A percentile compares a stretch with the other conserved stretches of the same genome.
Conservation (phyloP, 768 basidiomycete genomes). For the Coprinellus micaceus region DNA sequence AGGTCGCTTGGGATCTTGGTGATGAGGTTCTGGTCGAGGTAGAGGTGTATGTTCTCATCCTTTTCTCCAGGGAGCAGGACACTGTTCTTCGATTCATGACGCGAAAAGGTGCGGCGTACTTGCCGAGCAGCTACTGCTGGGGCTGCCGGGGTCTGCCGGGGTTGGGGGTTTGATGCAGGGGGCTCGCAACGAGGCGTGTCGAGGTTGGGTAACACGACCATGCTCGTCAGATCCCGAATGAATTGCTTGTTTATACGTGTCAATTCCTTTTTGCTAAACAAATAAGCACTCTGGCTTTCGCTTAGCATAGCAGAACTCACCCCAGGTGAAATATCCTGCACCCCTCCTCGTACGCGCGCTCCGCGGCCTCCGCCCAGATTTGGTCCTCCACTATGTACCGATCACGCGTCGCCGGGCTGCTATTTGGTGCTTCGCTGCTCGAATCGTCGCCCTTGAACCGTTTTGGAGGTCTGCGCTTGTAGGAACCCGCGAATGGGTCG, state of each 20-base stretch:
- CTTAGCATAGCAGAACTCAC: conserved; percentile 40
- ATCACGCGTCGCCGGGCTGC: conserved; percentile 1
- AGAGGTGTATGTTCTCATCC: conserved; percentile 52
- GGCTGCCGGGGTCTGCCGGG: conserved; percentile 20
- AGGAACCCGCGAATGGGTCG: conserved; percentile 60
- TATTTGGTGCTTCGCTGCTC: conserved; percentile 3
- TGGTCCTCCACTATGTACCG: conserved; percentile 20
- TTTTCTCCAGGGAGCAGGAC: conserved; percentile 34
- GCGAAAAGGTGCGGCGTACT: conserved; percentile 11
- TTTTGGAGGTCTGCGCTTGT: conserved; percentile 33
- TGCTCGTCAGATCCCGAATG: conserved; percentile 42
- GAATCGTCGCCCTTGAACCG: conserved; percentile 18
- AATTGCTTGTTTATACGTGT: conserved; percentile 49
- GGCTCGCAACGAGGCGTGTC: conserved; percentile 16
- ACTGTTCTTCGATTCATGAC: conserved; percentile 28
- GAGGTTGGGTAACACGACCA: conserved; percentile 39
- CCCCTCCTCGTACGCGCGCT: conserved; percentile 8
- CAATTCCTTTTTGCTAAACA: conserved; percentile 36
- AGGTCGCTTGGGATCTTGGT: conserved; percentile 51
- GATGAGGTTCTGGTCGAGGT: conserved; percentile 54
- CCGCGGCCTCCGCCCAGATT: conserved; percentile 48
- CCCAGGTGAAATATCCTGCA: conserved; percentile 49
- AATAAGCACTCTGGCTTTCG: conserved; percentile 3
- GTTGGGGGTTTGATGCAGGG: conserved; percentile 11
- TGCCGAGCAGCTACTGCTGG: conserved; percentile 21